Base-by-base conservation (phyloP, 2,329 filamentous ascomycete species). In the Pseudofabraea citricarpa region DNA sequence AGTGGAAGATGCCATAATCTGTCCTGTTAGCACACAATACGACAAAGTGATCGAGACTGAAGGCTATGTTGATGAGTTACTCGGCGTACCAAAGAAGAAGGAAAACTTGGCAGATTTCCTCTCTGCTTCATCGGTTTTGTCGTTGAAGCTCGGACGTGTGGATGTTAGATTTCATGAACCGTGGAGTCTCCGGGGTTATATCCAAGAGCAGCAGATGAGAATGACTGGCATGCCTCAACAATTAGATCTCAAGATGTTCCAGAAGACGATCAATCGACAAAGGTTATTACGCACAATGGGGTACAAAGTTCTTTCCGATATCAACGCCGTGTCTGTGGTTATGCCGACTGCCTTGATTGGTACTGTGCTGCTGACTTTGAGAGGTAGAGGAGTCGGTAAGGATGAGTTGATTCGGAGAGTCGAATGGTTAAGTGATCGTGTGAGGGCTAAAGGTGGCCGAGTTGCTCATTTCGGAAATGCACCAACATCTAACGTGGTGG, bases 11-110 rank as follows among this genome's bases (percentile, higher is more conserved):
- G 84, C 89, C 23, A 87, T 96, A 32, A 89, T 98, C 41, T 95
- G 91, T 55, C 93, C 93, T 0, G 93, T 98, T 36, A 94, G 87
- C 63, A 96, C 90, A 1, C 93, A 98, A 62, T 98, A 98, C 61
- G 93, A 98, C 72, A 98, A 97, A 61, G 93, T 98, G 44, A 94
- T 98, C 47, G 93, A 98, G 64, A 95, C 94, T 1, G 90, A 95
- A 64, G 93, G 90, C 5, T 98, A 98, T 59, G 91, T 97, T 35
- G 93, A 83, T 24, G 93, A 98, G 64, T 77, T 98, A 2, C 75
- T 98, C 1, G 93, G 93, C 3, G 84, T 94, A 49, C 93, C 93
- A 0, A 98, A 98, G 66, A 88, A 88, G 58, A 95, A 95, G 61
- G 93, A 98, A 61, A 96, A 95, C 49, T 69, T 98, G 27, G 79